Conservation (phyloP, 192 early-diverging fungal species). For the Podila verticillata region DNA sequence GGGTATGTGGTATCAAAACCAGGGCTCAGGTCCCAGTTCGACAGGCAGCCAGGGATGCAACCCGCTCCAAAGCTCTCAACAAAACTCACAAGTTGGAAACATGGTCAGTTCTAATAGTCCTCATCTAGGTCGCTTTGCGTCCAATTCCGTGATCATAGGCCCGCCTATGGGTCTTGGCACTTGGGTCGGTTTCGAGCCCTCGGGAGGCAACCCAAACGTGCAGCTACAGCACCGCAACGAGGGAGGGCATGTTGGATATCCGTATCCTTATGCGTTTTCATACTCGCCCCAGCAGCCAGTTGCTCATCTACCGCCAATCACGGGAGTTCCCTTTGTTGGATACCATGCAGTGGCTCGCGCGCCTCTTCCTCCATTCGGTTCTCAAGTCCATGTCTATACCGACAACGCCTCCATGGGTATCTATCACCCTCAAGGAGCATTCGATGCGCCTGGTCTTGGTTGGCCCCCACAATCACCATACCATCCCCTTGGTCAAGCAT, state of each 20-base stretch:
- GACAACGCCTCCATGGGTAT: slow-evolving; percentile 7
- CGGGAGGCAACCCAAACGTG: not conserved
- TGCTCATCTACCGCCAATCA: not conserved
- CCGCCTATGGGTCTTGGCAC: not conserved
- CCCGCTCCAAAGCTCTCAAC: not conserved
- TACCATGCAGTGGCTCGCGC: slow-evolving; percentile 22
- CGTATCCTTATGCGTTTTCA: slow-evolving; percentile 19
- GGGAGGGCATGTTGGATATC: slow-evolving; percentile 1
- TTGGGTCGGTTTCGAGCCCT: not conserved
- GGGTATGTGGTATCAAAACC: not conserved
- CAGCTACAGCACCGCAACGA: slow-evolving; percentile 12
- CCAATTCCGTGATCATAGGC: not conserved
- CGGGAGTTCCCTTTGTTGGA: slow-evolving; percentile 8
- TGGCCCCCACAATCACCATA: not conserved
- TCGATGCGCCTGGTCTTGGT: not conserved
- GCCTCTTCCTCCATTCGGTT: not conserved
- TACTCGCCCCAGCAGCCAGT: slow-evolving; percentile 24
- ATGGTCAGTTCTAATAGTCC: not conserved
- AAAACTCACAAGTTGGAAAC: not conserved
- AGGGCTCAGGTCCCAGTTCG: slow-evolving; percentile 9
- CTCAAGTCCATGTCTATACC: slow-evolving; percentile 11
- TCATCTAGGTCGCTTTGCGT: not conserved
- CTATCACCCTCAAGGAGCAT: slow-evolving; percentile 5
- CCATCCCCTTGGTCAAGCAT: not conserved
- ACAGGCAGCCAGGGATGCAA: slow-evolving; percentile 2